phyloP scores from a whole-genome alignment of 164 flowering plant species.

The Aristolochia fimbriata region DNA sequence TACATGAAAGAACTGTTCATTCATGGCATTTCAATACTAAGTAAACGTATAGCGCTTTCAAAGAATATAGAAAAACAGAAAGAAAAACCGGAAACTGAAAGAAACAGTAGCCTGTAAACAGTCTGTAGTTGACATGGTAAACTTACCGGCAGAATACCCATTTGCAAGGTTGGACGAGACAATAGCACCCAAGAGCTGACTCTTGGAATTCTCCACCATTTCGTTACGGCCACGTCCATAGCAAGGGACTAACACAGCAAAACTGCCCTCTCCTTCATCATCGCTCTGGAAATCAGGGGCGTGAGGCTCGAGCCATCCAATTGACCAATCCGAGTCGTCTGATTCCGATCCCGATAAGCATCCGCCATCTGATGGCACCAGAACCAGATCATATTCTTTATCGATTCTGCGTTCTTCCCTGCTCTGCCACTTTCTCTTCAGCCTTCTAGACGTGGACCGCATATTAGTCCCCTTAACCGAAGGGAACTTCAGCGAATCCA shows the following conservation, averaged over 20 bases:
- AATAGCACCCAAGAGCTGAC: conserved; percentile 35
- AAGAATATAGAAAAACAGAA: too few species aligned
- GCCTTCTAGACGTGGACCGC: conserved; percentile 39
- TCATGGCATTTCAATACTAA: too few species aligned
- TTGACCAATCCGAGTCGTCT: conserved; percentile 84
- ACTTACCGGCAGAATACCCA: conserved; percentile 47
- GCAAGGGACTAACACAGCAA: conserved; percentile 84
- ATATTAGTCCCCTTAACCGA: conserved; percentile 21
- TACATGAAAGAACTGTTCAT: too few species aligned
- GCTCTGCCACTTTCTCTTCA: conserved; percentile 63
- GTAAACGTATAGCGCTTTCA: too few species aligned
- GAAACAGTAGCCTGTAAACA: background rate
- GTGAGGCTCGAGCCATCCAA: conserved; percentile 92
- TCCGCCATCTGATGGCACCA: conserved; percentile 84
- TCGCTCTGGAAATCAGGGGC: conserved; percentile 66
- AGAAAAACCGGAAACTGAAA: too few species aligned
- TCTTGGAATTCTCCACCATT: conserved; percentile 22
- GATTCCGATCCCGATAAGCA: conserved; percentile 78
- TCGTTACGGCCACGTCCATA: conserved; percentile 43
- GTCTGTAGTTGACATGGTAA: background rate
- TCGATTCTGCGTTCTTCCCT: conserved; percentile 55
- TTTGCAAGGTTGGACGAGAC: conserved; percentile 26
- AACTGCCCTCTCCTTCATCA: conserved; percentile 55
- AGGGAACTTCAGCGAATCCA: conserved; percentile 29
- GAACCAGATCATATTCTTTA: conserved; percentile 63